Percentiles rank a stretch among this genome's conserved stretches.
phyloP scores from a whole-genome alignment of 2,329 filamentous ascomycete genomes.

The Dactylellina haptotyla region DNA sequence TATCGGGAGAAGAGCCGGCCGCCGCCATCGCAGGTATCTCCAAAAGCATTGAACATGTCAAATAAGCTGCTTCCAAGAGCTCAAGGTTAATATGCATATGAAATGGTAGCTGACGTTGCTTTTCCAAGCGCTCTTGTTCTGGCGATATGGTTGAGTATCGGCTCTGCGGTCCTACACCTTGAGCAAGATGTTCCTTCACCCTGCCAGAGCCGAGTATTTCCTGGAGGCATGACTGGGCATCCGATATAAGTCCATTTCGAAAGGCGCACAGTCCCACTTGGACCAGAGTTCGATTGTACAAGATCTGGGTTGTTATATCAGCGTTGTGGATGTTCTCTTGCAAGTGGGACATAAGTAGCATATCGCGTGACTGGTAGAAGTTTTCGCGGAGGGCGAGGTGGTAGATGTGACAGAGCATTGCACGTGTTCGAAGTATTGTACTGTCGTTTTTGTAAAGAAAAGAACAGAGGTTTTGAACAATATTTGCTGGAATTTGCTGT shows the following conservation, averaged over 20 bases:
- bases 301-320: slow-evolving; percentile 94
- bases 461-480: slow-evolving; percentile 78
- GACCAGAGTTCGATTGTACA: slow-evolving; percentile 97
- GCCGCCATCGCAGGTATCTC: slow-evolving; percentile 97
- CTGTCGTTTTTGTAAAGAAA: slow-evolving; percentile 95
- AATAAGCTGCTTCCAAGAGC: slow-evolving; percentile 95
- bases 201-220: slow-evolving; percentile 97
- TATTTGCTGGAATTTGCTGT: slow-evolving; percentile 20
- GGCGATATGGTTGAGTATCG: slow-evolving; percentile 95
- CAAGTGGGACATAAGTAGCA: slow-evolving; percentile 99
- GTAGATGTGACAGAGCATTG: slow-evolving; percentile 99
- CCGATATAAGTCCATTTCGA: slow-evolving; percentile 94
- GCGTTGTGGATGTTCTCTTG: slow-evolving; percentile 97
- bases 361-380: slow-evolving; percentile 96
- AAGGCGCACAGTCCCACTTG: slow-evolving; percentile 98
- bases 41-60: slow-evolving; percentile 98
- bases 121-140: slow-evolving; percentile 96
- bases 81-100: slow-evolving; percentile 99
- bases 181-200: slow-evolving; percentile 96
- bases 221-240: slow-evolving; percentile 95
- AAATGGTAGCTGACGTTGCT: slow-evolving; percentile 97
- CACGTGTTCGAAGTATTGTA: slow-evolving; percentile 86
- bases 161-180: slow-evolving; percentile 94
- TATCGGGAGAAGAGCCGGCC: slow-evolving; percentile 93
- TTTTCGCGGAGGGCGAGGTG: slow-evolving; percentile 97